Base-by-base conservation (phyloP, 352 stramenopile genomes). In the Phytophthora citrophthora region DNA sequence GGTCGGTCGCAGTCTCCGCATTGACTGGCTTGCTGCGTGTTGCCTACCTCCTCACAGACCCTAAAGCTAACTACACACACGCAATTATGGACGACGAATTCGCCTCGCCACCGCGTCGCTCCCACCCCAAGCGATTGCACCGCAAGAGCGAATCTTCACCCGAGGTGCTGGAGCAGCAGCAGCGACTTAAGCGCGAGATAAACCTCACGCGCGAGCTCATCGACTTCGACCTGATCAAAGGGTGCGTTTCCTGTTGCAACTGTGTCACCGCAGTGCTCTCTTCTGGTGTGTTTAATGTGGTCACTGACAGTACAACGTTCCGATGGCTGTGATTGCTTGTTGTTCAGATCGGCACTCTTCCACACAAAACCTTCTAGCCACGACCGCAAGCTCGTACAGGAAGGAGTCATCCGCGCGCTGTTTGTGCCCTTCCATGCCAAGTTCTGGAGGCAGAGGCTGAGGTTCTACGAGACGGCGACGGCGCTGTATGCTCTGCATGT, bases 221-320 rank as follows among this genome's bases (percentile, higher is more conserved):
- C 44, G 87, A 95, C 77, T 93, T 93, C 64, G 87, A 95, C 54
- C 70, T 93, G 43, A 93, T 95, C 54, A 95, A 95, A 81, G 87
- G 85, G 81, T 91, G 49, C 16, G 72, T 70, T 1, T 3, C 2
- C 32, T 48, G 12, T 15, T 20, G 2, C 20, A 55, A 11, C 29
- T 3, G 16, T 16, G 27, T 11, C 26, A 47, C 15, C 15, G 9
- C 29, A 34, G 9, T 3, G 29, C 16, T 12, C 29, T 49, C 20
- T 51, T 67, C 6, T 24, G 2, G 31, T 31, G 49, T 16, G 20
- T 38, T 23, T 59, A 50, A 52, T 32, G 47, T 20, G 10, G 8
- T 51, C 23, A 55, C 31, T 59, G 36, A 59, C 38, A 18, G 26
- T 26, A 36, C 32, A 45, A 46, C 40, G 24, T 16, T 60, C 16